Evolutionary conservation across 805 yeast genomes (phyloP).

Genomic region (Yamadazyma takamatsuzukensis): DNA sequence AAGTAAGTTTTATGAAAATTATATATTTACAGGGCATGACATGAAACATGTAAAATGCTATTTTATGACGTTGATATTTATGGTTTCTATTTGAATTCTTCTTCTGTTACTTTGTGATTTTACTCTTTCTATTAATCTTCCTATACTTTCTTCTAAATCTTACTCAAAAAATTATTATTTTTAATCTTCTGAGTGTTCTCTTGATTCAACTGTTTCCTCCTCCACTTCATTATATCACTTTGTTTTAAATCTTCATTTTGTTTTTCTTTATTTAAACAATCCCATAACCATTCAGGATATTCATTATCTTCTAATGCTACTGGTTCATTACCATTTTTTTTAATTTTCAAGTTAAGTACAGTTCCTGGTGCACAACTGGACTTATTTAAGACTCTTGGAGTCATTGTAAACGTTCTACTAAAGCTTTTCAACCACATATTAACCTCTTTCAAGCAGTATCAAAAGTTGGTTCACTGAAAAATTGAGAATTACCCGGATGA

Average conservation of each 20-base stretch:
- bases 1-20: no score
- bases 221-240: slow-evolving; percentile 63
- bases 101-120: no score
- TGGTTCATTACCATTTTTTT: slow-evolving; percentile 80
- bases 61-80: no score
- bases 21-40: no score
- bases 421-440: not conserved
- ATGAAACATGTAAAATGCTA: no score
- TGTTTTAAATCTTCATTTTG: slow-evolving; percentile 53
- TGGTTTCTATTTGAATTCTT: no score
- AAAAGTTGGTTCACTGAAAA: no score
- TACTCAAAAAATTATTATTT: slow-evolving; percentile 71
- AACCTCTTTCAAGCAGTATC: not conserved
- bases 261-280: slow-evolving; percentile 63
- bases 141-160: slow-evolving; percentile 44
- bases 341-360: slow-evolving; percentile 63
- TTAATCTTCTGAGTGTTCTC: slow-evolving; percentile 69
- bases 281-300: slow-evolving; percentile 96
- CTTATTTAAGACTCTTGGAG: slow-evolving; percentile 4
- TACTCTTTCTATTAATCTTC: no score
- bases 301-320: slow-evolving; percentile 83
- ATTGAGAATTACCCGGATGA: no score
- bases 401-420: slow-evolving; percentile 3
- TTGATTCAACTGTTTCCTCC: slow-evolving; percentile 61
- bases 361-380: slow-evolving; percentile 65